Evolutionary conservation across 2,329 filamentous ascomycete genomes (phyloP), one percentile per base, ranked within the genome.

Genomic region (Nemania serpens): DNA sequence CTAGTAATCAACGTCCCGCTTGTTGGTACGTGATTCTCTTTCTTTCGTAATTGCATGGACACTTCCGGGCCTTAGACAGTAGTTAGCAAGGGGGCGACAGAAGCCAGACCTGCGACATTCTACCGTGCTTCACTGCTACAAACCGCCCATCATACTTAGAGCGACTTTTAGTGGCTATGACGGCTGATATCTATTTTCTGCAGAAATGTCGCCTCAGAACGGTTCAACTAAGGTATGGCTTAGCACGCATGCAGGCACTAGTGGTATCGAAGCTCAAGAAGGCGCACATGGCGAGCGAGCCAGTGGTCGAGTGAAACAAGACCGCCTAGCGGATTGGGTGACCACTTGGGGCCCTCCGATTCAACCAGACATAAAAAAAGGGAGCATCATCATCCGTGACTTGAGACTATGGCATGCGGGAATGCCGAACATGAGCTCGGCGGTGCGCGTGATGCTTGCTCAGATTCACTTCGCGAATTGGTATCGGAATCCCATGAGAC

Each of bases 371-470:
- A 77, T 86, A 0, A 75, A 76, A 37, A 85, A 84, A 66, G 84
- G 86, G 0, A 81, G 82, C 41, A 69, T 88, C 20, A 76, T 88
- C 37, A 69, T 89, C 33, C 77, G 87, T 1, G 86, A 88, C 69
- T 71, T 88, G 55, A 75, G 85, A 22, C 78, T 87, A 5, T 89
- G 86, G 85, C 85, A 88, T 69, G 84, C 84, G 0, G 86, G 85
- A 0, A 86, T 87, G 81, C 84, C 84, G 1, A 88, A 88, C 65
- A 67, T 72, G 43, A 82, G 80, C 1, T 71, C 77, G 4, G 73
- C 79, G 6, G 77, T 81, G 15, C 73, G 84, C 25, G 78, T 86
- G 17, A 87, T 87, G 84, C 71, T 87, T n/a, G 83, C 83, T 36
- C 79, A 84, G 76, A 84, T 86, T 43, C 83, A 84, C 69, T 86